Base-by-base conservation (phyloP, 2,329 filamentous ascomycete species). In the Ceratocystis destructans region DNA sequence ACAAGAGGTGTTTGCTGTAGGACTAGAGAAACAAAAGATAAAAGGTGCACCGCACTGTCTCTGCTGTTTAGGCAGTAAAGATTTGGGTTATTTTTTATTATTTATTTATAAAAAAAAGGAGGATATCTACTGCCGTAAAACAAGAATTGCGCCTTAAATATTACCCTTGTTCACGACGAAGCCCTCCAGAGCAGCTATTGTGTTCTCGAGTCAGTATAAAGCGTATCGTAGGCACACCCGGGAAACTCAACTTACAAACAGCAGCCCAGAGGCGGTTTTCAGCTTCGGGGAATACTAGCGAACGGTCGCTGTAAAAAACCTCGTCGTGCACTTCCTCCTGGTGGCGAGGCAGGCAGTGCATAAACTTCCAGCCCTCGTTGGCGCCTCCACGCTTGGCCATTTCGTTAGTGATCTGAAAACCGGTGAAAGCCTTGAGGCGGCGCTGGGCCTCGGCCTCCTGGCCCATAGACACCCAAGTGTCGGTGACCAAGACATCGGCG, bases 381-480 rank as follows among this genome's bases (percentile, higher is more conserved):
- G 94, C 94, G 22, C 90, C 92, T 55, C 91, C 92, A 62, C 86
- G 82, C 76, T 87, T 83, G 1, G 91, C 93, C 70, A 99, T 79
- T 55, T 94, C 89, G 61, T 86, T 83, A 2, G 93, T 96, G 72
- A 99, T 88, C 75, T 96, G 93, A 77, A 92, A 99, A 15, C 93
- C 92, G 37, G 83, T 82, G 74, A 99, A 99, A 1, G 86, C 90
- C 73, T 87, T 83, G 68, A 96, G 75, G 63, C 90, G 82, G 79
- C 88, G 87, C 70, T 86, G 80, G 48, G 85, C 81, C 76, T 99
- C 94, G 66, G 84, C 84, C 76, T 99, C 94, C 76, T 97, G 93
- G 61, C 94, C 94, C 94, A 99, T 99, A 1, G 90, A 96, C 41
- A 99, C 84, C 94, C 94, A 99, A 0, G 94, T 99, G 73, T 99